A percentile compares a stretch with the other conserved stretches of the same genome.
phyloP scores from a whole-genome alignment of 2,329 filamentous ascomycete species.

The Tolypocladium pustulatum region DNA sequence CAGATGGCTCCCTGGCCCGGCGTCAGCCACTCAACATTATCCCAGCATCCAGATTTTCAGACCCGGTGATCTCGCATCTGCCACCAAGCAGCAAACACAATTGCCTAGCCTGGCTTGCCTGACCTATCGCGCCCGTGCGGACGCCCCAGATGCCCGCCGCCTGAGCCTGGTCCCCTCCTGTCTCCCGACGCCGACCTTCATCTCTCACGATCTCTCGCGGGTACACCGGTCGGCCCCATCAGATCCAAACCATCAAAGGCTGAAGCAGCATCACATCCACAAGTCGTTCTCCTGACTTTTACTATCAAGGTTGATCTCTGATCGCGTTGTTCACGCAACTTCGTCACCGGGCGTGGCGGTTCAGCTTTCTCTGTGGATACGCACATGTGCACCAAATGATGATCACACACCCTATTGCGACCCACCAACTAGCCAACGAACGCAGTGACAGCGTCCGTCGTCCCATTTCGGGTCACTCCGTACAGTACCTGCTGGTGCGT shows the following conservation, averaged over 20 bases:
- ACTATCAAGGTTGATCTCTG: not conserved
- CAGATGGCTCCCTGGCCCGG: not conserved
- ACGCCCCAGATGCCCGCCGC: not conserved
- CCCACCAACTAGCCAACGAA: not conserved
- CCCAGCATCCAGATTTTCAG: slow-evolving; percentile 2
- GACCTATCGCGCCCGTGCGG: not conserved
- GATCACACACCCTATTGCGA: not conserved
- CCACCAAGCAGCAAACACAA: not conserved
- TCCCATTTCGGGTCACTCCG: not conserved
- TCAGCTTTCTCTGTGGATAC: slow-evolving; percentile 1
- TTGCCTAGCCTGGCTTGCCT: not conserved
- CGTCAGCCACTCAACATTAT: not conserved
- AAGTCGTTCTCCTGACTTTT: not conserved
- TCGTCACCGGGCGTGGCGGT: not conserved
- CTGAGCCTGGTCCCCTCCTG: not conserved
- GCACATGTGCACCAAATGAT: not conserved
- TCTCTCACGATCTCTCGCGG: not conserved
- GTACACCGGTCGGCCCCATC: not conserved
- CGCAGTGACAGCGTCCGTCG: not conserved
- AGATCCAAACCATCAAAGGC: not conserved
- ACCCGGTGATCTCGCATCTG: slow-evolving; percentile 2
- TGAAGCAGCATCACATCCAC: not conserved
- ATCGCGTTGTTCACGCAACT: not conserved
- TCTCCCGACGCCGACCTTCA: not conserved
- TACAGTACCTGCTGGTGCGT: not conserved